These are phyloP conservation scores for Cercis canadensis DNA, from an alignment of 306 rosid species.

Conservation along the genomic window DNA sequence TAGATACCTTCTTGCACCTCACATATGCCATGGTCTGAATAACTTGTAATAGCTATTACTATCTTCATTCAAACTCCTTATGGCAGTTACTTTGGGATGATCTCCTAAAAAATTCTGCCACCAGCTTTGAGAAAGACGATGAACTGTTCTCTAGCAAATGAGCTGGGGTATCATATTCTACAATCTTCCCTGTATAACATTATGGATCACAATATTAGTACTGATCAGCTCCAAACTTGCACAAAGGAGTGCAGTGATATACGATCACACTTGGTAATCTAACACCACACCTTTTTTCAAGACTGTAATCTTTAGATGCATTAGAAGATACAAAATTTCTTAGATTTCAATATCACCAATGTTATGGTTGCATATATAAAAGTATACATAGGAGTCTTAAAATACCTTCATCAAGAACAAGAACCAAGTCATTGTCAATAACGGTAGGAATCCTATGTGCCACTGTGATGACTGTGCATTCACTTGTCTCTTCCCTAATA, in stretches of 20 bases:
- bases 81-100: slow-evolving; percentile 50
- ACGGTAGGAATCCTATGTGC: slow-evolving; percentile 92
- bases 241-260: neutral
- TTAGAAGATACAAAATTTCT: too few relatives aligned
- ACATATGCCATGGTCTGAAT: neutral
- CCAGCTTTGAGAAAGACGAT: slow-evolving; percentile 86
- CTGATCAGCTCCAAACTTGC: too few relatives aligned
- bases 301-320: too few relatives aligned
- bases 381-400: slow-evolving; percentile 3
- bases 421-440: slow-evolving; percentile 79
- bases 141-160: slow-evolving; percentile 61
- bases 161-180: slow-evolving; percentile 72
- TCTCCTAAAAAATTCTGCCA: slow-evolving; percentile 73
- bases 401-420: slow-evolving; percentile 85
- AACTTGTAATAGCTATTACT: neutral
- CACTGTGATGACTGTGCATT: slow-evolving; percentile 83
- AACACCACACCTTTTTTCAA: too few relatives aligned
- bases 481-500: slow-evolving; percentile 70
- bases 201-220: slow-evolving; percentile 24
- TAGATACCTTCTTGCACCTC: neutral
- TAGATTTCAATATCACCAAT: slow-evolving; percentile 27
- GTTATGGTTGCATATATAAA: slow-evolving; percentile 1
- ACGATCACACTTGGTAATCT: neutral
- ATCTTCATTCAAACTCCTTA: slow-evolving; percentile 10
- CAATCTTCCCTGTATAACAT: slow-evolving; percentile 63